Conservation (phyloP, 768 basidiomycete genomes). For the Clavaria fumosa region DNA sequence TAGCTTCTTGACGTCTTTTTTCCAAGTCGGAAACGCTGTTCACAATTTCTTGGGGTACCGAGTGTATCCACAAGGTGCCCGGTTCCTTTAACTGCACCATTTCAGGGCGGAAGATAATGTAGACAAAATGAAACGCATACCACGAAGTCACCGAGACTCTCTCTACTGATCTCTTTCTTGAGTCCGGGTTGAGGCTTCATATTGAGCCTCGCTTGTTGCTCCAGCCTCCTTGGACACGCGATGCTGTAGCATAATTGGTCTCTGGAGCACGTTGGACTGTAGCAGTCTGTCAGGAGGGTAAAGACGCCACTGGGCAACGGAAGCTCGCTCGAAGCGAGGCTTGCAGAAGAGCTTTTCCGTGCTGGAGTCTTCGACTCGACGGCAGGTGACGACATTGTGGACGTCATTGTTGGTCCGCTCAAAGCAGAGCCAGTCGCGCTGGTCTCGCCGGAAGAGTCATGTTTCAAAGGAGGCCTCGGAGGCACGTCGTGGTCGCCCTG, state of each 20-base stretch:
- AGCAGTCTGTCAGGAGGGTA: slow-evolving; percentile 92
- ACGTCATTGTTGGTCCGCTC: too few relatives aligned
- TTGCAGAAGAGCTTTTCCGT: slow-evolving; percentile 21
- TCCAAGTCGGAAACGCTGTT: slow-evolving; percentile 86
- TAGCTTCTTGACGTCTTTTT: slow-evolving; percentile 93
- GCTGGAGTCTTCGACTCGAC: slow-evolving; percentile 11
- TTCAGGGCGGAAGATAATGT: background rate
- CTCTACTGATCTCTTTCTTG: slow-evolving; percentile 66
- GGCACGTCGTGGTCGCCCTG: slow-evolving; percentile 13
- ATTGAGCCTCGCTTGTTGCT: slow-evolving; percentile 88
- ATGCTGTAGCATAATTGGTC: slow-evolving; percentile 96
- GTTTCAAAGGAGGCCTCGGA: slow-evolving; percentile 6
- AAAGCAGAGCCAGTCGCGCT: slow-evolving; percentile 1
- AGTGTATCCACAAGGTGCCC: slow-evolving; percentile 90
- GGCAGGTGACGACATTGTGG: too few relatives aligned
- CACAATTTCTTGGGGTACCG: slow-evolving; percentile 86
- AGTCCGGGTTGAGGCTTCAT: slow-evolving; percentile 88
- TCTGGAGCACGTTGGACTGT: slow-evolving; percentile 91
- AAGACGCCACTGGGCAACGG: slow-evolving; percentile 87
- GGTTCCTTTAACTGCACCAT: slow-evolving; percentile 18
- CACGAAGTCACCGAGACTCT: slow-evolving; percentile 67
- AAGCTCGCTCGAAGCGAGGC: slow-evolving; percentile 39
- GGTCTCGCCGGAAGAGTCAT: slow-evolving; percentile 18
- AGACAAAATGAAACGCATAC: slow-evolving; percentile 33
- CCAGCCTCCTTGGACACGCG: slow-evolving; percentile 83